Conservation (phyloP, 1,139 yeast species). For the Candida freyschussii region DNA sequence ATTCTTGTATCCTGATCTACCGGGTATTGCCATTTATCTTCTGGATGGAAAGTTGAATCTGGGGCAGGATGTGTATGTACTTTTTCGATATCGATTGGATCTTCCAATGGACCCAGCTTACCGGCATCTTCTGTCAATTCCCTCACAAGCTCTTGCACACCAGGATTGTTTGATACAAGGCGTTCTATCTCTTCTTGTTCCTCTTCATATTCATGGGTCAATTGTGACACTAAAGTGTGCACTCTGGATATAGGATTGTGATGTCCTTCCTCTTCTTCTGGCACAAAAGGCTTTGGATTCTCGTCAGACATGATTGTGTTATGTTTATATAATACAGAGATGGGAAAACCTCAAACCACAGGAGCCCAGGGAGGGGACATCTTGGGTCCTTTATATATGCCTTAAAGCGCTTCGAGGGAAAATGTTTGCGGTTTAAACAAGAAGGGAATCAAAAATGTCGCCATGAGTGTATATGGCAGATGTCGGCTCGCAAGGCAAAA, state of each 20-base stretch:
- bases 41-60: slow-evolving; percentile 33
- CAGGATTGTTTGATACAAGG: slow-evolving; percentile 32
- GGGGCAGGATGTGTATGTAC: slow-evolving; percentile 27
- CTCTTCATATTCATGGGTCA: slow-evolving; percentile 7
- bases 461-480: too few relatives aligned
- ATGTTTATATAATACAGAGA: too few relatives aligned
- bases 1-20: slow-evolving; percentile 49
- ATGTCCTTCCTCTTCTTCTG: too few relatives aligned
- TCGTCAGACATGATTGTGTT: too few relatives aligned
- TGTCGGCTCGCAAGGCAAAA: too few relatives aligned
- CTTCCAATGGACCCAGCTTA: slow-evolving; percentile 48
- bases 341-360: too few relatives aligned
- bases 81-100: slow-evolving; percentile 43
- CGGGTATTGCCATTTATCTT: slow-evolving; percentile 58
- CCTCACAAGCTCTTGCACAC: slow-evolving; percentile 32
- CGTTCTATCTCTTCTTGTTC: slow-evolving; percentile 22
- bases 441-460: too few relatives aligned
- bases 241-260: slow-evolving; percentile 12
- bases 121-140: slow-evolving; percentile 34
- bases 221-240: slow-evolving; percentile 11
- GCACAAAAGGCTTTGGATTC: too few relatives aligned
- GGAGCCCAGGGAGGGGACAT: too few relatives aligned
- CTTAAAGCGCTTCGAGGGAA: too few relatives aligned
- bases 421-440: too few relatives aligned
- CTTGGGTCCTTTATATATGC: too few relatives aligned